These are phyloP conservation scores for Elaeagnus macrophylla DNA, from an alignment of 306 rosid species.

Conservation along the genomic window DNA sequence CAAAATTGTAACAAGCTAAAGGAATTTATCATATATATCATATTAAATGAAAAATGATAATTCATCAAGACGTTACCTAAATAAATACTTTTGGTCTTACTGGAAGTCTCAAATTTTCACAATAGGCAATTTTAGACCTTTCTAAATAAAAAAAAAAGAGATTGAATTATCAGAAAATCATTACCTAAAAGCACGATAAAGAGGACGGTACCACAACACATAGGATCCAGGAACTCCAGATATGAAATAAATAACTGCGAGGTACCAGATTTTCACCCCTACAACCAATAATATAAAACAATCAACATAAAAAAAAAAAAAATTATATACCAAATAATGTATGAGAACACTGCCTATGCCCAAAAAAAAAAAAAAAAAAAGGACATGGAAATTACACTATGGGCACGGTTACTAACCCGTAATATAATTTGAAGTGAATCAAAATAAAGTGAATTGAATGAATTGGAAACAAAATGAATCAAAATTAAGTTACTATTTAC, in stretches of 20 bases:
- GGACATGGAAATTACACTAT: not conserved
- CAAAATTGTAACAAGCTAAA: too few species aligned
- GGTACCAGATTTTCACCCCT: slow-evolving; percentile 95
- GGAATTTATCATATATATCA: too few species aligned
- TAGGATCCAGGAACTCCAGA: slow-evolving; percentile 93
- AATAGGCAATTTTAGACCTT: not conserved
- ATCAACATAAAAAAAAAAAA: slow-evolving; percentile 18
- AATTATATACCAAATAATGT: slow-evolving; percentile 14
- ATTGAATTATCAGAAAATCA: slow-evolving; percentile 9
- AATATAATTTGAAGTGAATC: too few species aligned
- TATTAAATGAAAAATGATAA: too few species aligned
- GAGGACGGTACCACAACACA: slow-evolving; percentile 89
- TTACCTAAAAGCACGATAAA: slow-evolving; percentile 86
- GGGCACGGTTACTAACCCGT: too few species aligned
- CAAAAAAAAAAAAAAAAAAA: slow-evolving; percentile 7
- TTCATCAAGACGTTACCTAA: too few species aligned
- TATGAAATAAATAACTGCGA: slow-evolving; percentile 83
- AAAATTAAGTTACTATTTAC: too few species aligned
- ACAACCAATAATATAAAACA: slow-evolving; percentile 22
- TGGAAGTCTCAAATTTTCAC: too few species aligned
- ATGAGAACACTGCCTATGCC: slow-evolving; percentile 6
- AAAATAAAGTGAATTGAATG: too few species aligned
- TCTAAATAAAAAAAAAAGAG: not conserved
- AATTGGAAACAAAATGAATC: too few species aligned
- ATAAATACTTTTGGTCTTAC: too few species aligned